Conservation (phyloP, 257 asterid species). For the Solanum bulbocastanum region DNA sequence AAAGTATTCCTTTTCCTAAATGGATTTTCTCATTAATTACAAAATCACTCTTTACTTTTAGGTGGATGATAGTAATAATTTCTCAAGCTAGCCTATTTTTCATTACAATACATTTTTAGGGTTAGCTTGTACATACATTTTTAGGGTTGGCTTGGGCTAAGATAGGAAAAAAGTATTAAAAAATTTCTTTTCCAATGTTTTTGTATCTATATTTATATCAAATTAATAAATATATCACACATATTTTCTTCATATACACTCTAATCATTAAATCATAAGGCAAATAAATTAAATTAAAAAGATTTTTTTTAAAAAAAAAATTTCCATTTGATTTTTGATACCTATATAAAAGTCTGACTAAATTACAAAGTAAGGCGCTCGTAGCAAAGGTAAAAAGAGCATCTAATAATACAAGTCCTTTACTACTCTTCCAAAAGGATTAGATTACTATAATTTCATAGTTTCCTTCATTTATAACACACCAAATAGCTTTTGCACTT, state of each 20-base stretch:
- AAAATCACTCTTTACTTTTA: not conserved
- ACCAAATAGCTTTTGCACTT: not conserved
- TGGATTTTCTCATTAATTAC: not conserved
- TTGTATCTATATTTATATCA: not conserved
- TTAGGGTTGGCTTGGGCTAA: not conserved
- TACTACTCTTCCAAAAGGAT: no score
- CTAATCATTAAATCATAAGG: not conserved
- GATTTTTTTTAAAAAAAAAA: no score
- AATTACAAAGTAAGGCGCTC: no score
- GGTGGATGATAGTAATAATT: not conserved
- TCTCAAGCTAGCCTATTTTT: not conserved
- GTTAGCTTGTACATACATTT: not conserved
- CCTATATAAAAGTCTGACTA: no score
- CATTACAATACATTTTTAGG: not conserved
- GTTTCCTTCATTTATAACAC: no score
- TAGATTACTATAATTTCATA: no score
- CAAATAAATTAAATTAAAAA: no score
- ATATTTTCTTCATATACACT: not conserved
- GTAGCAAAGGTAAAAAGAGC: no score
- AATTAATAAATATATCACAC: not conserved
- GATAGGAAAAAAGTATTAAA: not conserved
- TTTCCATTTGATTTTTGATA: rapidly evolving
- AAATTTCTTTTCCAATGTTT: not conserved
- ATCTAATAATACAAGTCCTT: no score
- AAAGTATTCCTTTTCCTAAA: not conserved